A percentile compares a stretch with the other conserved stretches of the same genome.
phyloP scores from a whole-genome alignment of 345 rosid species.

The Populus tremula region DNA sequence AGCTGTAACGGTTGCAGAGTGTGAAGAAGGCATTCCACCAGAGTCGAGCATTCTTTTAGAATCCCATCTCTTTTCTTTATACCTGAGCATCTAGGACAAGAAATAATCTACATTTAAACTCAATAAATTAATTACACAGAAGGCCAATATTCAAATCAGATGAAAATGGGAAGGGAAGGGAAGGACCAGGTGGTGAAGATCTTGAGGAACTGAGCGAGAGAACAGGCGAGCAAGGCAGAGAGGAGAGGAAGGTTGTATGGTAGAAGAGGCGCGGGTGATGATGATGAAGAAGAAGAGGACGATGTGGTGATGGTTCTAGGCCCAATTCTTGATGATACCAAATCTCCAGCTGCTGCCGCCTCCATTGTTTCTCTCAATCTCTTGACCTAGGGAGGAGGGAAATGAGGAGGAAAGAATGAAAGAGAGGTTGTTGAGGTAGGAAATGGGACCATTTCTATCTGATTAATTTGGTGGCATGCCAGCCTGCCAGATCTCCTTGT shows the following conservation, averaged over 20 bases:
- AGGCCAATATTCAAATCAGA: background rate
- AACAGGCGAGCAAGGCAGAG: constrained; percentile 84
- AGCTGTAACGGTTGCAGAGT: constrained; percentile 92
- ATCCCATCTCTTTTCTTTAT: constrained; percentile 93
- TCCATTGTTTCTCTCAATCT: background rate
- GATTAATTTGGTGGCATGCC: background rate
- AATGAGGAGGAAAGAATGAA: background rate
- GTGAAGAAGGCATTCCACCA: constrained; percentile 99
- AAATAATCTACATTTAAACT: background rate
- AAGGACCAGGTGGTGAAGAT: constrained; percentile 90
- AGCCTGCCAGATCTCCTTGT: background rate
- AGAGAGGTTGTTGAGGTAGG: too few relatives aligned
- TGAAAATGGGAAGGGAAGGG: background rate
- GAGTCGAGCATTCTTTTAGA: constrained; percentile 77
- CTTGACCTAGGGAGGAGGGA: background rate
- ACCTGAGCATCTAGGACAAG: constrained; percentile 66
- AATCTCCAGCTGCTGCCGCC: constrained; percentile 58
- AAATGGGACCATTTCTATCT: too few relatives aligned
- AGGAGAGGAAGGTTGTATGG: constrained; percentile 75
- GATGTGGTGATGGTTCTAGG: background rate
- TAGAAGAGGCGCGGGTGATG: constrained; percentile 26
- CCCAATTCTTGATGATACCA: constrained; percentile 10
- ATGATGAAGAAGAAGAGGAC: constrained; percentile 42
- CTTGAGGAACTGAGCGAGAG: constrained; percentile 95
- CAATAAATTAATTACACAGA: background rate